phyloP scores from a whole-genome alignment of 345 rosid species.

The Carallia pectinifolia region DNA sequence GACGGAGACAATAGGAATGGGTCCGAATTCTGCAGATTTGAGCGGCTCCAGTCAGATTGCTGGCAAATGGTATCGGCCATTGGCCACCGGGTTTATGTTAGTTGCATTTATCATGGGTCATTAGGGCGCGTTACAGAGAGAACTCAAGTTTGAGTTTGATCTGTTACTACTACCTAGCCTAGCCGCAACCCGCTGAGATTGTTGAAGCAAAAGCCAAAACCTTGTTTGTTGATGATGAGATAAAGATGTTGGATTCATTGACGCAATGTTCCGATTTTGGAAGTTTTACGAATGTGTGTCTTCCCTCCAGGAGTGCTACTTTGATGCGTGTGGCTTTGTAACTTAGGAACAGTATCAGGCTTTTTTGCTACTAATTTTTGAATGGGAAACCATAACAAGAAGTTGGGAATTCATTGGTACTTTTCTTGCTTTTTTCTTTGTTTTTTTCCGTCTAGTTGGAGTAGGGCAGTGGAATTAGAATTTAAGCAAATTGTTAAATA shows the following conservation, averaged over 20 bases:
- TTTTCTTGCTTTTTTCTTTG: background rate
- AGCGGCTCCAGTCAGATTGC: conserved; percentile 36
- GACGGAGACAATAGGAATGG: conserved; percentile 38
- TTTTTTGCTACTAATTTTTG: too few relatives aligned
- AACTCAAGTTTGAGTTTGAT: conserved; percentile 1
- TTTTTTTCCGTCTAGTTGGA: too few relatives aligned
- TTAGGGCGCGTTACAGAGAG: background rate
- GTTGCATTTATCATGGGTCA: background rate
- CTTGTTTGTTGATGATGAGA: background rate
- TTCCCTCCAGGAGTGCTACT: background rate
- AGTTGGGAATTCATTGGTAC: too few relatives aligned
- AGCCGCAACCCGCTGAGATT: background rate
- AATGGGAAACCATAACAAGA: too few relatives aligned
- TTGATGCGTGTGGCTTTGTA: background rate
- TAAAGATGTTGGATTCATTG: background rate
- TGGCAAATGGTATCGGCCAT: conserved; percentile 30
- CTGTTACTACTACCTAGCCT: background rate
- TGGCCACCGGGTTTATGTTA: conserved; percentile 11
- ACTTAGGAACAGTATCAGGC: background rate
- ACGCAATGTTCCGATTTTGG: background rate
- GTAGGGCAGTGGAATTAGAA: too few relatives aligned
- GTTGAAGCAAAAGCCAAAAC: conserved; percentile 7
- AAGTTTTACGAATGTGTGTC: background rate
- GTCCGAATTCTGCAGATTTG: conserved; percentile 45
- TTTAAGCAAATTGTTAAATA: too few relatives aligned